Conservation (phyloP, 148 eudicot species). For the Vaccinium corymbosum region DNA sequence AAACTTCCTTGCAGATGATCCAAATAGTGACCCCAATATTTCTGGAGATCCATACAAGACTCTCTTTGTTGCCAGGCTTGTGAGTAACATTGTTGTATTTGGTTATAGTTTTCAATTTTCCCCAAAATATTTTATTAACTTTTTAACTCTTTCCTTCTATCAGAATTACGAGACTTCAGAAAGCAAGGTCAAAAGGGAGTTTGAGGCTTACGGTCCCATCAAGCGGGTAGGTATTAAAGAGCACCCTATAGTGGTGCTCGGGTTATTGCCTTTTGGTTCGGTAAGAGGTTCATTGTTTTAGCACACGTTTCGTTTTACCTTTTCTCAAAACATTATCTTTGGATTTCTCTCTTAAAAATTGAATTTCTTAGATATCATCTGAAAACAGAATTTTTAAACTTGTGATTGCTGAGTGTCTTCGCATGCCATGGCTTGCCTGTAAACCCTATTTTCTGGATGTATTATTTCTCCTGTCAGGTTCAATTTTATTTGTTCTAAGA, state of each 20-base stretch:
- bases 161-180: slow-evolving; percentile 95
- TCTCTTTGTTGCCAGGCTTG: slow-evolving; percentile 90
- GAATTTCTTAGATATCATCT: neutral
- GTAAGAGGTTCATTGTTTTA: slow-evolving; percentile 46
- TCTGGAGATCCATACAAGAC: slow-evolving; percentile 99
- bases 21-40: slow-evolving; percentile 65
- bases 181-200: slow-evolving; percentile 98
- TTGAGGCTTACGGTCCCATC: slow-evolving; percentile 98
- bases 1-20: slow-evolving; percentile 66
- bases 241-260: slow-evolving; percentile 42
- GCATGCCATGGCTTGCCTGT: neutral
- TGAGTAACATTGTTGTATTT: slow-evolving; percentile 30
- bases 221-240: slow-evolving; percentile 89
- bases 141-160: slow-evolving; percentile 14
- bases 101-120: neutral
- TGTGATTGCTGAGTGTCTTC: neutral
- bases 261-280: slow-evolving; percentile 67
- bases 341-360: neutral
- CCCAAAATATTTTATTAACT: neutral
- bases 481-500: neutral
- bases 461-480: neutral
- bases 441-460: neutral
- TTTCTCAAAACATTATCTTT: neutral
- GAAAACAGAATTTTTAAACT: neutral
- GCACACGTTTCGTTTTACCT: neutral